A percentile compares a stretch with the other conserved stretches of the same genome.
Conservation (phyloP, 805 yeast species). For the Wickerhamiella sorbophila region DNA sequence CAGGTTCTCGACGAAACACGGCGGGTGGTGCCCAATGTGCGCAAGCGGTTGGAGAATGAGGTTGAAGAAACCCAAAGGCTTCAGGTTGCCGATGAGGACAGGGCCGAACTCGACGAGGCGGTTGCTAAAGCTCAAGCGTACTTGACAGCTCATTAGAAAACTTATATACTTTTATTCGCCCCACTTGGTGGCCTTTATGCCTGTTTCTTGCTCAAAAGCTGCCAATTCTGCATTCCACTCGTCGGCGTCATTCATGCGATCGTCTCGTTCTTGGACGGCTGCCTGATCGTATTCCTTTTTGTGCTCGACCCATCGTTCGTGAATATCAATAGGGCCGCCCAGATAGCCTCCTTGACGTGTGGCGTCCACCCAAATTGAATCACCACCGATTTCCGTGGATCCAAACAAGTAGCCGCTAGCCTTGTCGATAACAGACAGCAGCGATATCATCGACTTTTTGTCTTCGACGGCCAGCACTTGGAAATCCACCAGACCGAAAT, state of each 20-base stretch:
- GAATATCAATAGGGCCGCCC: conserved; percentile 51
- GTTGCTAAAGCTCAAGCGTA: conserved; percentile 12
- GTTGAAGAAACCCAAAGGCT: conserved; percentile 15
- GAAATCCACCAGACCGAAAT: conserved; percentile 73
- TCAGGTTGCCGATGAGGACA: conserved; percentile 17
- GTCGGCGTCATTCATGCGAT: conserved; percentile 40
- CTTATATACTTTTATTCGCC: neutral
- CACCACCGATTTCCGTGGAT: conserved; percentile 90
- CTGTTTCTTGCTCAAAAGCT: conserved; percentile 39
- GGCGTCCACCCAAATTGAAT: conserved; percentile 94
- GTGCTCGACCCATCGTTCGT: conserved; percentile 88
- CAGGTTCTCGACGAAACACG: conserved; percentile 43
- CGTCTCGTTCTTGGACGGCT: conserved; percentile 24
- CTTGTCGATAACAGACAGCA: conserved; percentile 67
- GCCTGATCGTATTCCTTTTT: conserved; percentile 62
- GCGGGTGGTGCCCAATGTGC: conserved; percentile 37
- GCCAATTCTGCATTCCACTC: conserved; percentile 56
- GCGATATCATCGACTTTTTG: conserved; percentile 76
- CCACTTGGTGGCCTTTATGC: conserved; percentile 9
- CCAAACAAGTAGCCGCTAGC: conserved; percentile 93
- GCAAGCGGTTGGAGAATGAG: conserved; percentile 28
- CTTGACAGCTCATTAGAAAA: neutral
- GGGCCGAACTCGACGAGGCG: conserved; percentile 10
- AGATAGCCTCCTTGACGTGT: conserved; percentile 56
- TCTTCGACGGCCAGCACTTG: conserved; percentile 87